A percentile compares a stretch with the other conserved stretches of the same genome.
These are phyloP conservation scores for Lachancea fermentati DNA, from an alignment of 805 yeast species.

Conservation along the genomic window DNA sequence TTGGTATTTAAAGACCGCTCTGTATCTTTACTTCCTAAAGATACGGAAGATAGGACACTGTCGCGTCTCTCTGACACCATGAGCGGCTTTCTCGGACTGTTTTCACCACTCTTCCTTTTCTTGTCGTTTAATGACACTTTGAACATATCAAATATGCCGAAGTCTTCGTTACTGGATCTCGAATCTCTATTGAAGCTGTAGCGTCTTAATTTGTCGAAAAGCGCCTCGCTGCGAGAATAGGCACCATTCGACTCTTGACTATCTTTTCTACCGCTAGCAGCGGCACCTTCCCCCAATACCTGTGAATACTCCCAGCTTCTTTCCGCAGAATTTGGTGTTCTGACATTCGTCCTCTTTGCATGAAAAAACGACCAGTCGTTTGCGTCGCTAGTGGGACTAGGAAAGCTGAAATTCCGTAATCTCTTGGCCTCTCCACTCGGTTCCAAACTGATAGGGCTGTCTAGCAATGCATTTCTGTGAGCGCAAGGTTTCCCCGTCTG, in stretches of 20 bases:
- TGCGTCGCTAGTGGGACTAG: neutral
- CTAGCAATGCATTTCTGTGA: neutral
- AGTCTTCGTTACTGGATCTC: neutral
- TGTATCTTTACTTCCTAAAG: neutral
- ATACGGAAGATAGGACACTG: neutral
- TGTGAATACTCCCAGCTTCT: too few species aligned
- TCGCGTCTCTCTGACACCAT: neutral
- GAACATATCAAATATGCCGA: neutral
- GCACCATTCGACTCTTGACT: too few species aligned
- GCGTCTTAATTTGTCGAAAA: constrained; percentile 10
- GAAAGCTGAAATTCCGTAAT: constrained; percentile 8
- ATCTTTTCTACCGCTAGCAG: too few species aligned
- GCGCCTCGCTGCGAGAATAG: too few species aligned
- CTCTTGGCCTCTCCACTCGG: neutral
- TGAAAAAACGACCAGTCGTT: too few species aligned
- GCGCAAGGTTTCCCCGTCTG: too few species aligned
- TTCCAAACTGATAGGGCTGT: neutral
- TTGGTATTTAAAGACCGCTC: neutral
- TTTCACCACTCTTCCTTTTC: neutral
- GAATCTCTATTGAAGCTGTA: neutral
- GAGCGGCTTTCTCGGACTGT: neutral
- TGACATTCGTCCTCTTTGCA: too few species aligned
- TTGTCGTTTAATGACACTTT: neutral
- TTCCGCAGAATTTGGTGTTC: too few species aligned
- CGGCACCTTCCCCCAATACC: too few species aligned